Evolutionary conservation across 805 yeast genomes (phyloP).

Genomic region (Brettanomyces naardenensis): DNA sequence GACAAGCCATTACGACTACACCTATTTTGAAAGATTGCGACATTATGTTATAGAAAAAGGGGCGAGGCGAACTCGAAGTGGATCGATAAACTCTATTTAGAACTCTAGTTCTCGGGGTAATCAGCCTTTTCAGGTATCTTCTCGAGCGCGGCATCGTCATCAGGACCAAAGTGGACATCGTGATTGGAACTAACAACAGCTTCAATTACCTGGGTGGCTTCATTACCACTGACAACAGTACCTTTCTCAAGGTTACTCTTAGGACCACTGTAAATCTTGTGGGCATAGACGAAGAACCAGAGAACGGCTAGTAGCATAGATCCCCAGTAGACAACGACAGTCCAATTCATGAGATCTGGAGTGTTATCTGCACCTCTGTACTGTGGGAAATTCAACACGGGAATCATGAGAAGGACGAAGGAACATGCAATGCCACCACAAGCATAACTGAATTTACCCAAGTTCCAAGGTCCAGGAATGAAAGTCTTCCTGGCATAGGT

Average conservation of each 20-base stretch:
- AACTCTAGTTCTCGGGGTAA: no score
- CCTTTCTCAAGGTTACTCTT: constrained; percentile 40
- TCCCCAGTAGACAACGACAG: constrained; percentile 50
- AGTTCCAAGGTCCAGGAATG: constrained; percentile 56
- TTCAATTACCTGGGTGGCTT: constrained; percentile 13
- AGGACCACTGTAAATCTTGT: constrained; percentile 55
- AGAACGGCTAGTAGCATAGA: constrained; percentile 40
- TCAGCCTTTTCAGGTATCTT: not conserved
- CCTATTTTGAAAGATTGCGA: no score
- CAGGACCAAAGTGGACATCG: constrained; percentile 1
- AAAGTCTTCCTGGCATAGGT: constrained; percentile 44
- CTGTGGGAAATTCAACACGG: constrained; percentile 51
- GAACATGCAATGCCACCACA: constrained; percentile 38
- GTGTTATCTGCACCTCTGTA: constrained; percentile 28
- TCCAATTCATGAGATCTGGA: constrained; percentile 50
- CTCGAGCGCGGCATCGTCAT: not conserved
- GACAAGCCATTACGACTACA: no score
- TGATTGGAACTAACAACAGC: constrained; percentile 7
- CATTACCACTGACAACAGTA: constrained; percentile 21
- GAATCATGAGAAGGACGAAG: constrained; percentile 48
- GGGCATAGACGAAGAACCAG: constrained; percentile 46
- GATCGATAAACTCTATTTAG: no score
- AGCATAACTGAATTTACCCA: constrained; percentile 43
- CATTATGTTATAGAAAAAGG: no score
- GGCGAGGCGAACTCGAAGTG: no score